Evolutionary conservation across 2,329 filamentous ascomycete genomes (phyloP).

Genomic region (Trichoderma arundinaceum): DNA sequence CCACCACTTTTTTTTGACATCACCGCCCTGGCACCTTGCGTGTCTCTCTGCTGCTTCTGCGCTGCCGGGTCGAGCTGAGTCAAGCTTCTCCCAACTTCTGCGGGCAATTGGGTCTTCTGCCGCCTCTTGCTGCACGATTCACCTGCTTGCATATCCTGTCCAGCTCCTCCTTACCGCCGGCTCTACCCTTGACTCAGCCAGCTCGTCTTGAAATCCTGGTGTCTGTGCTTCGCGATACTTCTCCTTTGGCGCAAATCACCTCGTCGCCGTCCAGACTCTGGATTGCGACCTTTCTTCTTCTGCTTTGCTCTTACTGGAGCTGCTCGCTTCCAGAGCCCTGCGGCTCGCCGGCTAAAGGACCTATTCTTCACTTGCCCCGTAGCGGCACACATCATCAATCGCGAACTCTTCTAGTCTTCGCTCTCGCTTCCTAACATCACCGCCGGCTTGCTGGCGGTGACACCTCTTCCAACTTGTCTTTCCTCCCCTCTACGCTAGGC

Average conservation of each 20-base stretch:
- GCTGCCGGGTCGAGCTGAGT: slow-evolving; percentile 17
- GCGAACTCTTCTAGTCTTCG: slow-evolving; percentile 1
- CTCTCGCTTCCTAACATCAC: slow-evolving; percentile 35
- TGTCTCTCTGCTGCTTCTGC: slow-evolving; percentile 15
- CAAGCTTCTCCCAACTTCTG: slow-evolving; percentile 19
- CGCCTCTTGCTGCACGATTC: slow-evolving; percentile 25
- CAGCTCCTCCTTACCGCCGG: background rate
- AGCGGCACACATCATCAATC: slow-evolving; percentile 6
- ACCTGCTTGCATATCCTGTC: slow-evolving; percentile 26
- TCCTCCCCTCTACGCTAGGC: slow-evolving; percentile 45
- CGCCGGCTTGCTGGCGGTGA: slow-evolving; percentile 49
- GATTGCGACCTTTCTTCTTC: background rate
- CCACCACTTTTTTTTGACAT: slow-evolving; percentile 33
- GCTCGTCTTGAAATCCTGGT: background rate
- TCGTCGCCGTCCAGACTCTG: background rate
- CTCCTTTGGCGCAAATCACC: slow-evolving; percentile 26
- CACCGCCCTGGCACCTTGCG: slow-evolving; percentile 27
- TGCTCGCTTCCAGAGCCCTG: background rate
- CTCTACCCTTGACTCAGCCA: slow-evolving; percentile 10
- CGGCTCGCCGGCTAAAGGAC: background rate
- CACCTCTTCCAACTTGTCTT: slow-evolving; percentile 54
- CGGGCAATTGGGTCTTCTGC: slow-evolving; percentile 29
- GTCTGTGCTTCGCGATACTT: slow-evolving; percentile 5
- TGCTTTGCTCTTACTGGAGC: background rate
- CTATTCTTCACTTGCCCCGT: background rate